A percentile compares a stretch with the other conserved stretches of the same genome.
phyloP scores from a whole-genome alignment of 148 eudicot species.

The Simmondsia chinensis region DNA sequence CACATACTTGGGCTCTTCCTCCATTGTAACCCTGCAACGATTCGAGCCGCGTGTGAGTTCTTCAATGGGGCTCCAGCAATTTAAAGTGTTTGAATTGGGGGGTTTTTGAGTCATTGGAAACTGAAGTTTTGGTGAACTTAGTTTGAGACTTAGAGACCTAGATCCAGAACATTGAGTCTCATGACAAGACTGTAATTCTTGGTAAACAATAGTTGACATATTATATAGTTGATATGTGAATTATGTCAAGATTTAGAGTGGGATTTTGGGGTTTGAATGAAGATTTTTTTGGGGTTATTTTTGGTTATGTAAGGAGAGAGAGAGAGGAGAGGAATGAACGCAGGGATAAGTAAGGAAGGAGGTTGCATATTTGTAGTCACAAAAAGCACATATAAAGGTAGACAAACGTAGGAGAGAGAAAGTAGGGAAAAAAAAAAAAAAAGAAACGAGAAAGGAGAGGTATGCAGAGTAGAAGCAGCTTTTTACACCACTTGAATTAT shows the following conservation, averaged over 20 bases:
- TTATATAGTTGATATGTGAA: neutral
- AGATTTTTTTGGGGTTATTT: neutral
- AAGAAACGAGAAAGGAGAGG: neutral
- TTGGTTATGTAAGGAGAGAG: neutral
- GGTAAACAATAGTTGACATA: constrained; percentile 50
- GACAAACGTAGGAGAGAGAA: constrained; percentile 21
- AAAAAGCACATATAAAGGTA: constrained; percentile 23
- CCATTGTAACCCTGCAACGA: neutral
- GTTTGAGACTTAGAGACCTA: constrained; percentile 28
- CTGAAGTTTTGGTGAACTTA: constrained; percentile 15
- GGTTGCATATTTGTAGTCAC: constrained; percentile 42
- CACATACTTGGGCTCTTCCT: constrained; percentile 8
- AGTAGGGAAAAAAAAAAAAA: neutral
- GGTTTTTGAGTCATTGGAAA: neutral
- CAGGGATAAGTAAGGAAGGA: constrained; percentile 24
- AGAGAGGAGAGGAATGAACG: constrained; percentile 7
- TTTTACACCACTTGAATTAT: too few species aligned
- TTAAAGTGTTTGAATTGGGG: neutral
- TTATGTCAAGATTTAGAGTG: neutral
- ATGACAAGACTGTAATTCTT: constrained; percentile 18
- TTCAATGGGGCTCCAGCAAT: constrained; percentile 29
- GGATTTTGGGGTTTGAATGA: neutral
- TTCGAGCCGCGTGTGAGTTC: constrained; percentile 5
- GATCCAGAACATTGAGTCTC: constrained; percentile 24
- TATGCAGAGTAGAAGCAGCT: too few species aligned